phyloP scores from a whole-genome alignment of 2,329 filamentous ascomycete genomes.

The Epichloe brachyelytri region DNA sequence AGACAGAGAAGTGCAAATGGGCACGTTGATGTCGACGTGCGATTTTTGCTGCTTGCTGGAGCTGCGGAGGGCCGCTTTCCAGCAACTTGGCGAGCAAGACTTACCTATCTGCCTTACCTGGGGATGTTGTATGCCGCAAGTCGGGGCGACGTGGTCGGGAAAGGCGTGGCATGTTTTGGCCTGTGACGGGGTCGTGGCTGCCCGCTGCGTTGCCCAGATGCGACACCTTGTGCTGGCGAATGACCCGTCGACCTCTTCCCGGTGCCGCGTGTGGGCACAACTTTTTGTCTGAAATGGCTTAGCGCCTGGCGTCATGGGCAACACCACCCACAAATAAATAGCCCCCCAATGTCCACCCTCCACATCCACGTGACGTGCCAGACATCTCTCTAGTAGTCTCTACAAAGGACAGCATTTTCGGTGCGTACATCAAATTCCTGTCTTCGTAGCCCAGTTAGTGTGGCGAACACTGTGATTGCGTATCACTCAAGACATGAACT shows the following conservation, averaged over 20 bases:
- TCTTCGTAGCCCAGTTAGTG: background rate
- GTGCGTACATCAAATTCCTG: background rate
- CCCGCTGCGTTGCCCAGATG: slow-evolving; percentile 7
- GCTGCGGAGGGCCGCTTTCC: slow-evolving; percentile 3
- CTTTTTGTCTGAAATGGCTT: slow-evolving; percentile 10
- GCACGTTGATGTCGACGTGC: background rate
- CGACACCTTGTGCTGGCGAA: background rate
- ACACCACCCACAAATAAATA: background rate
- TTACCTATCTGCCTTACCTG: slow-evolving; percentile 10
- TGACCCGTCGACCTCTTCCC: background rate
- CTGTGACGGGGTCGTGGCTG: slow-evolving; percentile 10
- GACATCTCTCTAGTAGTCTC: background rate
- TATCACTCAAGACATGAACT: background rate
- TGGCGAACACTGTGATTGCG: background rate
- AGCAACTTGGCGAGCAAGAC: slow-evolving; percentile 5
- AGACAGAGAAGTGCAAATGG: background rate
- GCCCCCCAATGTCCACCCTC: background rate
- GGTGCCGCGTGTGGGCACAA: background rate
- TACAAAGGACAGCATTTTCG: background rate
- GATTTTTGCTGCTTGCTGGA: slow-evolving; percentile 1
- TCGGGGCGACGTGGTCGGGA: slow-evolving; percentile 1
- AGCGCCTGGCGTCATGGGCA: slow-evolving; percentile 8
- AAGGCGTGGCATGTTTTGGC: slow-evolving; percentile 14
- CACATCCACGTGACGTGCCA: background rate
- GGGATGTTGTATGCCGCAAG: slow-evolving; percentile 5